Base-by-base conservation (phyloP, 164 flowering plant genomes). In the Dillenia suffruticosa region DNA sequence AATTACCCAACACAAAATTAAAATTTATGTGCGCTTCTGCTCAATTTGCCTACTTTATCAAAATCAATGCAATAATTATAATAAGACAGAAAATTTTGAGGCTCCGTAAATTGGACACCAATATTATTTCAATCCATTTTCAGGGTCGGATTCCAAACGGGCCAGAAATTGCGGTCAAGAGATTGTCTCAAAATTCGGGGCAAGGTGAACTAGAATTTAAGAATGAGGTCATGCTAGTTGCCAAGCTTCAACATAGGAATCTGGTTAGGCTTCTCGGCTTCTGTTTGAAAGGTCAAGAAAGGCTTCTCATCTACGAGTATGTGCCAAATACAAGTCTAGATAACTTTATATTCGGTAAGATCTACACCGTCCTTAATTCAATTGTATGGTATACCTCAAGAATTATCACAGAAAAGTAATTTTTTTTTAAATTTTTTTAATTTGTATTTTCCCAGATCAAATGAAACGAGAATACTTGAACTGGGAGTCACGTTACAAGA, bases 401-500 rank as follows among this genome's bases (percentile, higher is more conserved):
- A 11, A 51, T 11, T 15, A 8, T 51, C 2, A 14, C 9, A 8
- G 17, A n/a, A 50, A 14, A 15, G 13, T 12, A 15, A 14, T 15
- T 15, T 19, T 51, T 19, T 11, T n/a, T n/a, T n/a, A n/a, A n/a
- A 9, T 2, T 50, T 6, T 50, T 10, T 51, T 12, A 9, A 14
- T 51, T 15, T 14, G n/a, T 12, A n/a, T 9, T 14, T 47, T 26
- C 54, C 0, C 44, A 70, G 68, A 64, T 59, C 1, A 24, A 11
- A 32, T 0, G 7, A 69, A 43, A 47, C 11, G 62, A 3, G 13
- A 2, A 16, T 9, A 26, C 15, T 56, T 82, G 9, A 69, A 75
- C 49, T 80, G 84, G 87, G 43, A 12, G 1, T 74, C 19, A 19
- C 79, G 81, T 0, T 62, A 63, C n/a, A 53, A 70, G 3, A 73